Conservation (phyloP, 163 green algal genomes). For the Coccomyxa subellipsoidea region DNA sequence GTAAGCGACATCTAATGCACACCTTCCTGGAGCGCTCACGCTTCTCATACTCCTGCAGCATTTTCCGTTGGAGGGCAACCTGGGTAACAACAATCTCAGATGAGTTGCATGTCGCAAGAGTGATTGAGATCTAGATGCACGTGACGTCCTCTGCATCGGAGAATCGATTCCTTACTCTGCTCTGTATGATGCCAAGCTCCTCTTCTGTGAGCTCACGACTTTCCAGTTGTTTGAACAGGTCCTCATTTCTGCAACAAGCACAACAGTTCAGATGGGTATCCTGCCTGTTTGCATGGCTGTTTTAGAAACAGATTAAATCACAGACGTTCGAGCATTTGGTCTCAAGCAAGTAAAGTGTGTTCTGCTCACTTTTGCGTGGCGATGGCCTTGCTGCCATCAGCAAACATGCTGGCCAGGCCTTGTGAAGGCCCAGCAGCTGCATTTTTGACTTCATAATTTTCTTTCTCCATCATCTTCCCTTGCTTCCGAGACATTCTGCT, state of each 20-base stretch:
- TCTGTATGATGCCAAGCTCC: slow-evolving; percentile 76
- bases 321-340: too few relatives aligned
- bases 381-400: slow-evolving; percentile 34
- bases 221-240: slow-evolving; percentile 81
- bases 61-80: slow-evolving; percentile 67
- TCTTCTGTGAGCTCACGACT: slow-evolving; percentile 66
- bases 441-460: neutral
- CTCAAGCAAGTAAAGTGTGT: too few relatives aligned
- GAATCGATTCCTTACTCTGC: slow-evolving; percentile 66
- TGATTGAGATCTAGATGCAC: too few relatives aligned
- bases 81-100: slow-evolving; percentile 32
- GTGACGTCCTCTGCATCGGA: too few relatives aligned
- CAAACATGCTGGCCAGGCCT: slow-evolving; percentile 32
- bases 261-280: neutral
- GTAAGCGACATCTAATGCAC: neutral
- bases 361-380: slow-evolving; percentile 33
- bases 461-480: neutral
- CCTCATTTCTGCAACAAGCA: slow-evolving; percentile 10
- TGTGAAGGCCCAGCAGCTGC: neutral
- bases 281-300: too few relatives aligned
- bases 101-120: too few relatives aligned
- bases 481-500: neutral
- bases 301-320: too few relatives aligned
- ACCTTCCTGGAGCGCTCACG: slow-evolving; percentile 67
- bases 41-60: slow-evolving; percentile 77